A percentile compares a stretch with the other conserved stretches of the same genome.
These are phyloP conservation scores for Cudoniella acicularis DNA, from an alignment of 495 filamentous ascomycete genomes.

Conservation along the genomic window DNA sequence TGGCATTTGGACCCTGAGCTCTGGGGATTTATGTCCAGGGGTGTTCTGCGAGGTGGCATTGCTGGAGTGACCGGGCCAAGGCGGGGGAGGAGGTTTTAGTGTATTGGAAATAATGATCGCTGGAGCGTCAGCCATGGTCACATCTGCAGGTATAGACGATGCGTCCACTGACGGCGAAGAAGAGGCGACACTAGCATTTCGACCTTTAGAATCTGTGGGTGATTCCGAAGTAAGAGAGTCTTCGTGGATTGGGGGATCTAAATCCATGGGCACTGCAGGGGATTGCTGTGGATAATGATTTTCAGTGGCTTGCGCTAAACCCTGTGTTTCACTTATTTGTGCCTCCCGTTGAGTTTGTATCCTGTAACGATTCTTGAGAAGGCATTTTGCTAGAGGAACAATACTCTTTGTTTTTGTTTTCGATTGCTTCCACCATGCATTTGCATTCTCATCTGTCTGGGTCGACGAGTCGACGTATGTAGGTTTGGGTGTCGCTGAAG, in stretches of 20 bases:
- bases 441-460: conserved; percentile 47
- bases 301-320: not conserved
- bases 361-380: conserved; percentile 43
- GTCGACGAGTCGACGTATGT: conserved; percentile 41
- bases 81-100: conserved; percentile 26
- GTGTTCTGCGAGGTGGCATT: not conserved
- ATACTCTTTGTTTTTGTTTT: conserved; percentile 39
- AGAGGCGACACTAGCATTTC: conserved; percentile 18
- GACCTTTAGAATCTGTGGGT: conserved; percentile 12
- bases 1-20: conserved; percentile 49
- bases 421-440: conserved; percentile 36
- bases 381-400: conserved; percentile 42
- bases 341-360: conserved; percentile 7
- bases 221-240: conserved; percentile 12
- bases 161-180: conserved; percentile 16
- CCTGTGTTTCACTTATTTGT: not conserved
- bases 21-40: conserved; percentile 23
- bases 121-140: conserved; percentile 21
- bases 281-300: conserved; percentile 7
- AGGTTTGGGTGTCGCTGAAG: conserved; percentile 28
- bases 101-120: conserved; percentile 6
- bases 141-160: conserved; percentile 6
- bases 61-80: conserved; percentile 14
- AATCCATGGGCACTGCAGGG: conserved; percentile 18
- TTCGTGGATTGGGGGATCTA: conserved; percentile 11